A percentile compares a stretch with the other conserved stretches of the same genome.
phyloP scores from a whole-genome alignment of 75 land plant species.

The Gnetum montanum region DNA sequence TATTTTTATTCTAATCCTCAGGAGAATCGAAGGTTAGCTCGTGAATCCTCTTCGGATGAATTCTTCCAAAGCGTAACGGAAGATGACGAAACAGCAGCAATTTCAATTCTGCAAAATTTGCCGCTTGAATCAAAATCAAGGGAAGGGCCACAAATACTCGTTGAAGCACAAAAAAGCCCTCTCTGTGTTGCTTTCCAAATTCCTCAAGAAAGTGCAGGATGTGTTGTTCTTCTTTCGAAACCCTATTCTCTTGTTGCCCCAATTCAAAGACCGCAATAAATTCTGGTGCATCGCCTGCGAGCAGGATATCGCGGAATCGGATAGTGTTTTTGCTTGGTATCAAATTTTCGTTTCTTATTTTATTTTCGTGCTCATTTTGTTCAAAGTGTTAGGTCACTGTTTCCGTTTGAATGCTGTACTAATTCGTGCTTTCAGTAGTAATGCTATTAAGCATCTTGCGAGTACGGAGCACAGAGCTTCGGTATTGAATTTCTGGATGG shows the following conservation, averaged over 20 bases:
- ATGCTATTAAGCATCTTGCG: slow-evolving; percentile 71
- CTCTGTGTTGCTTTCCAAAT: slow-evolving; percentile 36
- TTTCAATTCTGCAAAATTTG: slow-evolving; percentile 74
- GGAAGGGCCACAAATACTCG: slow-evolving; percentile 59
- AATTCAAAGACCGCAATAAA: slow-evolving; percentile 28
- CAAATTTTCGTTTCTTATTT: neutral
- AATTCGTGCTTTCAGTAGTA: slow-evolving; percentile 26
- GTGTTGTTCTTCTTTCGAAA: slow-evolving; percentile 44
- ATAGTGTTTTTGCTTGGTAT: slow-evolving; percentile 62
- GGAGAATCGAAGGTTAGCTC: too few species aligned
- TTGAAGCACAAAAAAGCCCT: slow-evolving; percentile 41
- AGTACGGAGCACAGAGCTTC: slow-evolving; percentile 51
- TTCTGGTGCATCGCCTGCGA: slow-evolving; percentile 89
- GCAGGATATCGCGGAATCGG: slow-evolving; percentile 37
- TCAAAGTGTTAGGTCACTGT: neutral
- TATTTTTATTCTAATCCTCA: too few species aligned
- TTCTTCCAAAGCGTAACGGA: too few species aligned
- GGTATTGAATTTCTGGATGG: slow-evolving; percentile 53
- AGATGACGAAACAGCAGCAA: neutral
- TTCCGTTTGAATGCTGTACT: neutral
- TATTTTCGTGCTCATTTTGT: neutral
- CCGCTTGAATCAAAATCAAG: slow-evolving; percentile 63
- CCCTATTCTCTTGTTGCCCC: slow-evolving; percentile 39
- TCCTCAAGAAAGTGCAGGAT: slow-evolving; percentile 44
- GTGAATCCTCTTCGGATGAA: too few species aligned